Conservation (phyloP, 2,329 filamentous ascomycete species). For the Fonsecaea nubica region DNA sequence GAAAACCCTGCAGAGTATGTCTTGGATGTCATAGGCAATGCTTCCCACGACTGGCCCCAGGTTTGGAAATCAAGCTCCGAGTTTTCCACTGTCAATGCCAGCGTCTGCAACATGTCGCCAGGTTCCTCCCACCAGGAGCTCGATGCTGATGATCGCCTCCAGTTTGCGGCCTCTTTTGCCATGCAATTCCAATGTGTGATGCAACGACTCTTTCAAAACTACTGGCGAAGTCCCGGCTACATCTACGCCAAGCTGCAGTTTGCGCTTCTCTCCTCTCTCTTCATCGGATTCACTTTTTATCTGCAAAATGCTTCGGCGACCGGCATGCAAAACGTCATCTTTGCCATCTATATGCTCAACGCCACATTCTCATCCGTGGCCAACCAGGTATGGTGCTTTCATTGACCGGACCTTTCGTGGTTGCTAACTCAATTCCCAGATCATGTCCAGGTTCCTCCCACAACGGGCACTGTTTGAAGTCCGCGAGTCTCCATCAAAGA, state of each 20-base stretch:
- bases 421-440: slow-evolving; percentile 40
- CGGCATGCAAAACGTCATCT: slow-evolving; percentile 76
- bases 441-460: slow-evolving; percentile 74
- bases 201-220: slow-evolving; percentile 81
- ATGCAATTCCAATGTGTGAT: slow-evolving; percentile 71
- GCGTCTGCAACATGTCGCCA: background rate
- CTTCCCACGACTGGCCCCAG: slow-evolving; percentile 68
- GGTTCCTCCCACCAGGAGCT: background rate
- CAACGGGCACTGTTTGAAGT: slow-evolving; percentile 69
- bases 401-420: slow-evolving; percentile 56
- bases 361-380: slow-evolving; percentile 62
- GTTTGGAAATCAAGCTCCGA: slow-evolving; percentile 66
- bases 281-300: slow-evolving; percentile 68
- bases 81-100: slow-evolving; percentile 43
- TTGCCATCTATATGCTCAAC: slow-evolving; percentile 72
- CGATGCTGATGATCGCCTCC: slow-evolving; percentile 47
- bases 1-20: slow-evolving; percentile 79
- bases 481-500: slow-evolving; percentile 72
- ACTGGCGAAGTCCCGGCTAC: slow-evolving; percentile 92
- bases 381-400: slow-evolving; percentile 55
- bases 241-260: slow-evolving; percentile 68
- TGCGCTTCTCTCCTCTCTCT: slow-evolving; percentile 57
- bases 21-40: slow-evolving; percentile 63
- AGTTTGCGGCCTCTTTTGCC: slow-evolving; percentile 77
- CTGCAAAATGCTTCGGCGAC: slow-evolving; percentile 67